Evolutionary conservation across 257 asterid genomes (phyloP).

Genomic region (Primulina huaijiensis): DNA sequence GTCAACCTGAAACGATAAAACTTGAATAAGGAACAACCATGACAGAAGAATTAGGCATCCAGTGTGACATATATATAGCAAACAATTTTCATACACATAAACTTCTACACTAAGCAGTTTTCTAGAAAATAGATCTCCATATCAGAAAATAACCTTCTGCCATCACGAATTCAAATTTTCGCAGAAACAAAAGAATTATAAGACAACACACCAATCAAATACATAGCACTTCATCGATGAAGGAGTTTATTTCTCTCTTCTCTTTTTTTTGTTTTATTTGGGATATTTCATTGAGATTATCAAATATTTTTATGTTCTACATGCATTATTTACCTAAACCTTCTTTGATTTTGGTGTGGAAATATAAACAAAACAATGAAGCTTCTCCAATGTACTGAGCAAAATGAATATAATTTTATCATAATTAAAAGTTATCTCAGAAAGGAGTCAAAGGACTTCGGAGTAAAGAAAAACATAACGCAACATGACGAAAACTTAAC

Average conservation of each 20-base stretch:
- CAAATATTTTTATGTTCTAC: not conserved
- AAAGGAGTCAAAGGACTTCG: not conserved
- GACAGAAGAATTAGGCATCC: not conserved
- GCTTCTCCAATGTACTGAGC: not conserved
- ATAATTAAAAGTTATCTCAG: not conserved
- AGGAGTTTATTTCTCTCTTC: no score
- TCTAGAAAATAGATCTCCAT: not conserved
- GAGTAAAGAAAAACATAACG: not conserved
- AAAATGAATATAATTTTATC: conserved; percentile 1
- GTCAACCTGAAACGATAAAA: conserved; percentile 35
- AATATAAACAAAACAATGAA: no score
- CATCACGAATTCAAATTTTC: not conserved
- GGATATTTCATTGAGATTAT: not conserved
- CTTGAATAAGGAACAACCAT: conserved; percentile 4
- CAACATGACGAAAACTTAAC: not conserved
- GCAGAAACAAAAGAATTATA: not conserved
- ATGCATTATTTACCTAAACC: not conserved
- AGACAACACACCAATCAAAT: not conserved
- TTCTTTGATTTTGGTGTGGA: no score
- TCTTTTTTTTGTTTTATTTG: not conserved
- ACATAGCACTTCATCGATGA: not conserved
- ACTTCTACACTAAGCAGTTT: no score
- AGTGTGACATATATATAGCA: not conserved
- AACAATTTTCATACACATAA: no score
- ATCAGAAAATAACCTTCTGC: not conserved